A percentile compares a stretch with the other conserved stretches of the same genome.
These are phyloP conservation scores for Physcia stellaris DNA, from an alignment of 495 filamentous ascomycete genomes.

Conservation along the genomic window DNA sequence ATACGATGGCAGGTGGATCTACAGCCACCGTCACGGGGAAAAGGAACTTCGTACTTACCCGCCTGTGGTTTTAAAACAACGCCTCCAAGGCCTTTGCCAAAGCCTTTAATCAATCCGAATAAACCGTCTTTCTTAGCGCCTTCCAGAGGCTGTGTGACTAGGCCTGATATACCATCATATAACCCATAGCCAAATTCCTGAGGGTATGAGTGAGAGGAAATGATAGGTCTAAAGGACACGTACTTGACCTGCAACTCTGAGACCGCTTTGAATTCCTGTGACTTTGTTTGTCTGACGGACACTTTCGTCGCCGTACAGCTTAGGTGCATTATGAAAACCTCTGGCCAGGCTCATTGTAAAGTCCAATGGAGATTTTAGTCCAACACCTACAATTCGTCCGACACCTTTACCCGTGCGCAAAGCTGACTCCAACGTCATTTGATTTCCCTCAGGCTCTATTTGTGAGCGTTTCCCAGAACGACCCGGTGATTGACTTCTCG, in stretches of 20 bases:
- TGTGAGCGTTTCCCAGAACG: too few relatives aligned
- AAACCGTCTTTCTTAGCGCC: constrained; percentile 57
- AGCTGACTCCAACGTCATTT: constrained; percentile 38
- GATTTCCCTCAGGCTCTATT: constrained; percentile 3
- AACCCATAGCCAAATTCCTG: constrained; percentile 52
- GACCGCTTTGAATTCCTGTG: constrained; percentile 50
- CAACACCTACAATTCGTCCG: constrained; percentile 51
- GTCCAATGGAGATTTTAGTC: constrained; percentile 68
- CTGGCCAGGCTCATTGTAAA: constrained; percentile 63
- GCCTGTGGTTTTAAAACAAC: constrained; percentile 55
- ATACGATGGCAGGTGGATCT: too few relatives aligned
- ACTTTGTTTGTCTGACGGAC: constrained; percentile 58
- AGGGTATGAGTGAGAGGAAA: too few relatives aligned
- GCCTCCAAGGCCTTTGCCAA: constrained; percentile 64
- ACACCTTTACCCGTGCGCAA: constrained; percentile 49
- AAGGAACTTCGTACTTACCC: constrained; percentile 27
- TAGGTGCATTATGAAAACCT: constrained; percentile 77
- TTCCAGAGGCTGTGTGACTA: constrained; percentile 54
- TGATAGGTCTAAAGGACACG: too few relatives aligned
- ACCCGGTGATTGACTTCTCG: too few relatives aligned
- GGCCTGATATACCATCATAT: constrained; percentile 57
- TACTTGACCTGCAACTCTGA: constrained; percentile 48
- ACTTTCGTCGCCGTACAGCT: constrained; percentile 62
- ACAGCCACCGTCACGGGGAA: too few relatives aligned
- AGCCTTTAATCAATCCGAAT: constrained; percentile 57